Percentiles rank a stretch among this genome's conserved stretches.
Conservation (phyloP, 2,329 filamentous ascomycete genomes). For the Dryadomyces sulphureus region DNA sequence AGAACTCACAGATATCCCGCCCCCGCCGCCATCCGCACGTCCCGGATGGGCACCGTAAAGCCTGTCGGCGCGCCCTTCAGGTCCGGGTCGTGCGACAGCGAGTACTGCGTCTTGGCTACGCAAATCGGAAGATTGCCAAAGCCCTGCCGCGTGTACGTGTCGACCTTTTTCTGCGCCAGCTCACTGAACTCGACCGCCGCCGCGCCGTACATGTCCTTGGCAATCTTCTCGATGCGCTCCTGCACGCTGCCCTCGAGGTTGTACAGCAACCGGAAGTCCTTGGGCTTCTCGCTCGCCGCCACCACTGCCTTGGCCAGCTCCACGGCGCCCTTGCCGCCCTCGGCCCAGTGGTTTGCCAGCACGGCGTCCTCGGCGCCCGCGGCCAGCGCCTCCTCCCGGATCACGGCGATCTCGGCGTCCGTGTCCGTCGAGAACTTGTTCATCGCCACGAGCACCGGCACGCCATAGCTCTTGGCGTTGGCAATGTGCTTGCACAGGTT, state of each 20-base stretch:
- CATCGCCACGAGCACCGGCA: slow-evolving; percentile 92
- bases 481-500: slow-evolving; percentile 92
- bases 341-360: slow-evolving; percentile 89
- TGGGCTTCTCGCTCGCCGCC: slow-evolving; percentile 65
- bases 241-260: slow-evolving; percentile 60
- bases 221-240: slow-evolving; percentile 80
- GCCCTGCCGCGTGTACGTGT: slow-evolving; percentile 84
- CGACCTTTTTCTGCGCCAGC: slow-evolving; percentile 88
- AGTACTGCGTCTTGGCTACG: slow-evolving; percentile 97
- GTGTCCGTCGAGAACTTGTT: slow-evolving; percentile 95
- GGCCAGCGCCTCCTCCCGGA: slow-evolving; percentile 79
- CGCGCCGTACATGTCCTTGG: slow-evolving; percentile 88
- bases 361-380: slow-evolving; percentile 92
- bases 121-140: slow-evolving; percentile 90
- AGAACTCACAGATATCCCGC: slow-evolving; percentile 70
- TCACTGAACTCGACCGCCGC: slow-evolving; percentile 83
- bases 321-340: slow-evolving; percentile 80
- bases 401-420: slow-evolving; percentile 74
- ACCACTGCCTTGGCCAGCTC: slow-evolving; percentile 82
- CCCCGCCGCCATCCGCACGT: slow-evolving; percentile 86
- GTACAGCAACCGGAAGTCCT: slow-evolving; percentile 82
- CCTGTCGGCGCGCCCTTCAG: slow-evolving; percentile 91
- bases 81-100: slow-evolving; percentile 78
- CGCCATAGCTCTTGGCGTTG: slow-evolving; percentile 78
- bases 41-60: slow-evolving; percentile 87